phyloP scores from a whole-genome alignment of 2,329 filamentous ascomycete species.

The Periconia sp. region DNA sequence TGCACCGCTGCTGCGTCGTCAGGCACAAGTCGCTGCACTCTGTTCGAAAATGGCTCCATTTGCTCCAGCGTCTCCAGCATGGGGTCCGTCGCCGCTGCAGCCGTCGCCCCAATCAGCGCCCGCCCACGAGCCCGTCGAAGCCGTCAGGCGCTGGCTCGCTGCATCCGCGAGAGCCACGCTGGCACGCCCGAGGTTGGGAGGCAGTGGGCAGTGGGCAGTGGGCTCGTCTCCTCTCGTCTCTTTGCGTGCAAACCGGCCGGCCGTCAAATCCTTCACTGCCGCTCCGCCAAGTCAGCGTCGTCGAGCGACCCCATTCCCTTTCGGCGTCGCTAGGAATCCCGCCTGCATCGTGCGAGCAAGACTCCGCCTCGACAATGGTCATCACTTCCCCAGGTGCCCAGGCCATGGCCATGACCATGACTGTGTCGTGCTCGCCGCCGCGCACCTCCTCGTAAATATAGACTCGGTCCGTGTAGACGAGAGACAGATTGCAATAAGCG shows the following conservation, averaged over 20 bases:
- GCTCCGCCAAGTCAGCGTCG: constrained; percentile 14
- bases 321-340: constrained; percentile 22
- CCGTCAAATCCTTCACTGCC: constrained; percentile 16
- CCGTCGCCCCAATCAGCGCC: constrained; percentile 19
- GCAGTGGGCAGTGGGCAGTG: too few relatives aligned
- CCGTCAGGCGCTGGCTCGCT: constrained; percentile 14
- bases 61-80: constrained; percentile 4
- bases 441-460: constrained; percentile 19
- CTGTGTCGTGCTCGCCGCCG: constrained; percentile 5
- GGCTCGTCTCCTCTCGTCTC: constrained; percentile 18
- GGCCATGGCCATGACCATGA: constrained; percentile 12
- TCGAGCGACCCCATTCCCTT: constrained; percentile 12
- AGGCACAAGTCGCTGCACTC: constrained; percentile 33
- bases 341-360: constrained; percentile 12
- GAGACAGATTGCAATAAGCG: constrained; percentile 30
- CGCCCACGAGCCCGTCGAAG: too few relatives aligned
- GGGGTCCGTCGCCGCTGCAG: constrained; percentile 9
- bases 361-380: constrained; percentile 22
- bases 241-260: constrained; percentile 23
- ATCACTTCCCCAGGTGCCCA: constrained; percentile 16
- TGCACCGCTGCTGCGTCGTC: constrained; percentile 24
- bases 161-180: constrained; percentile 36
- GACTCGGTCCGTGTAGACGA: constrained; percentile 29
- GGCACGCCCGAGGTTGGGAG: constrained; percentile 15
- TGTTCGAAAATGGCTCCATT: constrained; percentile 11